Conservation (phyloP, 768 basidiomycete genomes). For the Lactarius tabidus region DNA sequence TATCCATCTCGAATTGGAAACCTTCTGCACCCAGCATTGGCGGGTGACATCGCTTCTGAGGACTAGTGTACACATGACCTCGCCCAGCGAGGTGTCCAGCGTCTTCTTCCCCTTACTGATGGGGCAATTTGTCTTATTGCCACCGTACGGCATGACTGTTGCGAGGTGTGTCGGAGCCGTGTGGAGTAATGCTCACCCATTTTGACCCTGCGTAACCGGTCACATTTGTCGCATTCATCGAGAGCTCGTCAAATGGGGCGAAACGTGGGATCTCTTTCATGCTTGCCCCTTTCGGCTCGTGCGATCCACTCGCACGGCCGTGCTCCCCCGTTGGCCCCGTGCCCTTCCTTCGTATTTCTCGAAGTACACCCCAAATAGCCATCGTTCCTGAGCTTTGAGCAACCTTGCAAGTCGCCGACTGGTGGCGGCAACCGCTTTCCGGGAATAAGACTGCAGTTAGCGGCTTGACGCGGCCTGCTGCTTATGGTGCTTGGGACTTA, state of each 20-base stretch:
- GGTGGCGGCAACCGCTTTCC: neutral
- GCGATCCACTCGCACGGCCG: slow-evolving; percentile 5
- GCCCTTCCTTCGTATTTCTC: neutral
- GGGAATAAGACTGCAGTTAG: neutral
- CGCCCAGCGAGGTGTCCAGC: neutral
- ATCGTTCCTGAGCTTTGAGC: slow-evolving; percentile 8
- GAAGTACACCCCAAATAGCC: neutral
- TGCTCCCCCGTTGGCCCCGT: slow-evolving; percentile 7
- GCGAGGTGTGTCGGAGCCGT: neutral
- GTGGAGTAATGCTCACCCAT: slow-evolving; percentile 6
- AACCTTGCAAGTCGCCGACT: neutral
- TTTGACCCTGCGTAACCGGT: slow-evolving; percentile 3
- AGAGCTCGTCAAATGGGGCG: neutral
- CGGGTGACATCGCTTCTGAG: slow-evolving; percentile 5
- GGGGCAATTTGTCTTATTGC: neutral
- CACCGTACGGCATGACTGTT: slow-evolving; percentile 2
- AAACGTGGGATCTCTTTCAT: slow-evolving; percentile 12
- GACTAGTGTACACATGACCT: slow-evolving; percentile 13
- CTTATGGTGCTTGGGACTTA: neutral
- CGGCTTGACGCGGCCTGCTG: neutral
- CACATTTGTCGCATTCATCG: slow-evolving; percentile 6
- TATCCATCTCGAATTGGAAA: neutral
- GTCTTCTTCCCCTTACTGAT: slow-evolving; percentile 15
- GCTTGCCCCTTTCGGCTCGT: slow-evolving; percentile 15
- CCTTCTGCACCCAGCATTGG: neutral